Evolutionary conservation across 1,284 basidiomycete species (phyloP).

Genomic region (Coniophora puteana): DNA sequence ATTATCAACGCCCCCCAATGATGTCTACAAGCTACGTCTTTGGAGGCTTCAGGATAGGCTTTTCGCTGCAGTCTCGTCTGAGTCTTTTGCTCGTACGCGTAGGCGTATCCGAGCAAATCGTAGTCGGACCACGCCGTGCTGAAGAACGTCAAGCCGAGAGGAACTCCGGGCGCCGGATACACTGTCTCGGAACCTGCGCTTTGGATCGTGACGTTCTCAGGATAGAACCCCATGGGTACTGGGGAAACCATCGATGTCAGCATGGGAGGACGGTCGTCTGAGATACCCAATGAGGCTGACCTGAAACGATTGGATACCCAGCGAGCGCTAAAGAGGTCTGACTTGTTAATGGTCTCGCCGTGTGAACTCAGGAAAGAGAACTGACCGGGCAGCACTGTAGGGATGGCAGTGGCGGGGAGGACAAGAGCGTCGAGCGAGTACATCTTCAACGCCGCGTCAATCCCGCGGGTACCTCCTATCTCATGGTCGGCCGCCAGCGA

Average conservation of each 20-base stretch:
- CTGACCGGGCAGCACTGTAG: background rate
- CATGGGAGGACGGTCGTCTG: too few species aligned
- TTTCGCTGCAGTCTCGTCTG: conserved; percentile 36
- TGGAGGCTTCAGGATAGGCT: conserved; percentile 44
- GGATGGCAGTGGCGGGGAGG: conserved; percentile 32
- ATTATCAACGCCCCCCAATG: too few species aligned
- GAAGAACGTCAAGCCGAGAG: conserved; percentile 50
- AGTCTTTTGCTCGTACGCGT: conserved; percentile 54
- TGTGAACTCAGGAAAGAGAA: background rate
- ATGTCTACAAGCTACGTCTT: too few species aligned
- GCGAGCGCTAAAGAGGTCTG: too few species aligned
- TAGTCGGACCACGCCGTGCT: conserved; percentile 49
- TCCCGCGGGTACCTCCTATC: conserved; percentile 38
- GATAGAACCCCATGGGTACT: conserved; percentile 47
- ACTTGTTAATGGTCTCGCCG: too few species aligned
- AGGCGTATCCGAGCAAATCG: conserved; percentile 44
- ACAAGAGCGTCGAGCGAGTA: conserved; percentile 46
- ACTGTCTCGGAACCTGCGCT: conserved; percentile 24
- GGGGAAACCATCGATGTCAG: too few species aligned
- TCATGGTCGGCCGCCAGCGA: conserved; percentile 34
- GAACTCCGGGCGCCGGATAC: conserved; percentile 38
- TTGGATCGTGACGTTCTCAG: conserved; percentile 21
- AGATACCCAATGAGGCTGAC: too few species aligned
- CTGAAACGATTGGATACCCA: conserved; percentile 27
- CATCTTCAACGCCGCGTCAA: conserved; percentile 38